phyloP scores from a whole-genome alignment of 306 rosid species.

The Rosa rugosa region DNA sequence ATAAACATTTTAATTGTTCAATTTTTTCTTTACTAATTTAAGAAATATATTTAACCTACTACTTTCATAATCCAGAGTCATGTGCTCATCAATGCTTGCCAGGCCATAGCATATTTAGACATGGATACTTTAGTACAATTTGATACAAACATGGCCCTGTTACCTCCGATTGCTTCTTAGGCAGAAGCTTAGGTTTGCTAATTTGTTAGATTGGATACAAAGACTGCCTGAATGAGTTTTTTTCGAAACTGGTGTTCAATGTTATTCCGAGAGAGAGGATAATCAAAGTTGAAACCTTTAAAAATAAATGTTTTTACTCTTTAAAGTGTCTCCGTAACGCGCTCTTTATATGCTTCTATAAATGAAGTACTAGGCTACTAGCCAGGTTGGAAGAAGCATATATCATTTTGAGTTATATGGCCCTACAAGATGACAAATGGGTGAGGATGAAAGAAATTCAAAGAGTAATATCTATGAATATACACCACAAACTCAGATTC shows the following conservation, averaged over 20 bases:
- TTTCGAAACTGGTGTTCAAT: neutral
- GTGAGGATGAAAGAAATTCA: slow-evolving; percentile 48
- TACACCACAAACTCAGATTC: slow-evolving; percentile 77
- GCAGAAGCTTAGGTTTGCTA: neutral
- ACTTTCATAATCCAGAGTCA: neutral
- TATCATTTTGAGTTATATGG: neutral
- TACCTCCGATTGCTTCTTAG: neutral
- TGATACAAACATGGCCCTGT: slow-evolving; percentile 1
- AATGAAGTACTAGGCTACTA: neutral
- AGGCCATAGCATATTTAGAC: neutral
- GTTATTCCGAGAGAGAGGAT: no score
- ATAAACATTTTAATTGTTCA: no score
- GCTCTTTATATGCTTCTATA: no score
- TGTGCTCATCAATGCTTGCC: slow-evolving; percentile 1
- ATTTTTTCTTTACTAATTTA: neutral
- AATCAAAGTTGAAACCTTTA: no score
- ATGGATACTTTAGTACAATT: neutral
- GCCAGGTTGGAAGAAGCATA: neutral
- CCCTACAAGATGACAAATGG: slow-evolving; percentile 21
- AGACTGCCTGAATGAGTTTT: neutral
- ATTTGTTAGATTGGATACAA: neutral
- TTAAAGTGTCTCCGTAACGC: no score
- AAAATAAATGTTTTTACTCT: no score
- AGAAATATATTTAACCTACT: neutral
- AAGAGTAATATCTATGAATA: slow-evolving; percentile 28